Base-by-base conservation (phyloP, 495 filamentous ascomycete genomes). In the Podospora pseudopauciseta region DNA sequence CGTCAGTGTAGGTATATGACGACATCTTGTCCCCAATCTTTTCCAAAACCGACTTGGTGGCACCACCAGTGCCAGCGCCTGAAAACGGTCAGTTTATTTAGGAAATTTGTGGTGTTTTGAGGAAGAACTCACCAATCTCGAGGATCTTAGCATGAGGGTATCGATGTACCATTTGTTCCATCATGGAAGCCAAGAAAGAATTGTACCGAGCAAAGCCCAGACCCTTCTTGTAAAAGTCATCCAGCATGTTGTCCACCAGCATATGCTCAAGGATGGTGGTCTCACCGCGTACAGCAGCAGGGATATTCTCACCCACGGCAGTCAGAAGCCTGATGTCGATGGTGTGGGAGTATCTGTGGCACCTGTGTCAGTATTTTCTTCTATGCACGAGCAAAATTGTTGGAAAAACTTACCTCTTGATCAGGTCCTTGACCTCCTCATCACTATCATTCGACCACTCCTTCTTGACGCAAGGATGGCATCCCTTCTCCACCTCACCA, bases 1-100 rank as follows among this genome's bases (percentile, higher is more conserved):
- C 78, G 64, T 86, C 79, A 0, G 84, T 84, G 65, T 72, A 86
- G 19, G 80, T 82, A 65, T 84, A 86, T 3, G 75, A 78, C n/a
- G 13, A 3, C 32, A 71, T 77, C n/a, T 19, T 54, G 3, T 39
- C 2, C 16, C 58, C 71, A n/a, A 75, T 63, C 15, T 66, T 60
- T 0, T 59, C 34, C 16, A 79, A 26, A 39, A 84, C 68, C 5
- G 58, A 34, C 30, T 80, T 73, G 0, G 85, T 84, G 4, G 30
- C 30, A 32, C 30, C 30, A 5, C 83, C 83, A 3, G 83, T 83
- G 2, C 78, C 80, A 11, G 79, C 80, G 18, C 58, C 54, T 56
- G 20, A 5, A 18, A 18, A 20, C 5, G 4, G 16, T 56, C 54
- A 18, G 5, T 5, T 56, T 20, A 56, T 5, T 20, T 13, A 7